Base-by-base conservation (phyloP, 257 asterid species). In the Datura wrightii region DNA sequence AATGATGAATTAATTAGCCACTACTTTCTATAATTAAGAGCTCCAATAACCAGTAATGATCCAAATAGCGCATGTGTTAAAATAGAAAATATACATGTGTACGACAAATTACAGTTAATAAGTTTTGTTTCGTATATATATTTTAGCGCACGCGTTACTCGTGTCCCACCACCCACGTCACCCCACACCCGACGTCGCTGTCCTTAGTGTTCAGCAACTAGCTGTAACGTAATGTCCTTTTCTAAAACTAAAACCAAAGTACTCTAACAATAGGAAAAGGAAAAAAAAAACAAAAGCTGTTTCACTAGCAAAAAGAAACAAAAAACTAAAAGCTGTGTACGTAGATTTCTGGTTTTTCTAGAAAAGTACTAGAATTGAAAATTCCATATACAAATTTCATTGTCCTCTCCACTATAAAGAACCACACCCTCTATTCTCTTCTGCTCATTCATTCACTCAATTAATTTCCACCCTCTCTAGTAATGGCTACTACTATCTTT, bases 401-500 rank as follows among this genome's bases (percentile, higher is more conserved):
- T 34, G 19, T 11, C 60, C 81, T 74, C 81, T 19, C 15, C 62
- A 48, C n/a, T 48, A 76, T 50, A 76, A 76, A 76, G 18, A 50
- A 52, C 31, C 53, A 50, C 15, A 2, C 31, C 42, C 31, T 76
- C 46, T 31, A 50, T 76, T 31, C 46, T 11, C 42, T 74, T 46
- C 60, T 0, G 4, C 81, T 74, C 62, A 76, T 48, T 69, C 80
- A 46, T 16, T 74, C 60, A 6, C 82, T 46, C 82, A 79, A 74
- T 48, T 36, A 24, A 24, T 24, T 24, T 24, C 31, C 31, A 24
- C 31, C 31, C 31, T 24, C 31, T 24, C 31, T 74, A 89, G 58
- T 91, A 89, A 48, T 76, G 48, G 82, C 82, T 67, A 65, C 85
- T 80, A 67, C 37, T 41, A 19, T 86, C 79, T 78, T 86, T 15